Evolutionary conservation across 768 basidiomycete genomes (phyloP).

Genomic region (Boletus edulis): DNA sequence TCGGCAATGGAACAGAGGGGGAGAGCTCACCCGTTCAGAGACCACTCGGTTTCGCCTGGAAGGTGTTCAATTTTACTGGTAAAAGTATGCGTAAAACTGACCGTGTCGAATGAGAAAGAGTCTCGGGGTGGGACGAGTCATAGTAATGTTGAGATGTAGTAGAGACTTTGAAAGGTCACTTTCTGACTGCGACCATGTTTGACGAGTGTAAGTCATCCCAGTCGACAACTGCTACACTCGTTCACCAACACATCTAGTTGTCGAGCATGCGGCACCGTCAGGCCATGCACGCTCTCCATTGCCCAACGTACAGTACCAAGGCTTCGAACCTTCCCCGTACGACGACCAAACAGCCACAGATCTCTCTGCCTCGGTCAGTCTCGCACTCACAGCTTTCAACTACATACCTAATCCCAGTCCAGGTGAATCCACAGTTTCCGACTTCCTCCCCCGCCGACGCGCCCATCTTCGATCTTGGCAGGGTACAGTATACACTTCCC

Average conservation of each 20-base stretch:
- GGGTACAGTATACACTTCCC: constrained; percentile 86
- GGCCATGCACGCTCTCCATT: constrained; percentile 38
- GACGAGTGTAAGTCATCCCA: constrained; percentile 55
- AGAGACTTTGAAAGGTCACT: neutral
- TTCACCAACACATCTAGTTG: constrained; percentile 50
- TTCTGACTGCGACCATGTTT: constrained; percentile 45
- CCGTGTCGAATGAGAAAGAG: constrained; percentile 82
- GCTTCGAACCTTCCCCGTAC: constrained; percentile 76
- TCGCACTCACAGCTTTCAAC: neutral
- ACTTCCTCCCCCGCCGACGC: constrained; percentile 37
- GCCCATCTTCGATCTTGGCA: constrained; percentile 78
- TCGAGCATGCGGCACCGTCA: constrained; percentile 74
- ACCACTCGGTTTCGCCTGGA: constrained; percentile 93
- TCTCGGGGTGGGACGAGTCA: constrained; percentile 60
- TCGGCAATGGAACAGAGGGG: neutral
- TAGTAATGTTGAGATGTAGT: neutral
- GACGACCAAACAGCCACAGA: constrained; percentile 48
- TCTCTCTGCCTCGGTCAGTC: constrained; percentile 26
- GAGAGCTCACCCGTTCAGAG: constrained; percentile 65
- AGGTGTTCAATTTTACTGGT: neutral
- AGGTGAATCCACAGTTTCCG: constrained; percentile 31
- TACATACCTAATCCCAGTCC: neutral
- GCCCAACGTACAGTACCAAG: constrained; percentile 76
- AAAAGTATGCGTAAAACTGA: constrained; percentile 23
- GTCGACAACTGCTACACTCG: neutral